These are phyloP conservation scores for Zymoseptoria tritici DNA, from an alignment of 2,329 filamentous ascomycete species.

Conservation along the genomic window DNA sequence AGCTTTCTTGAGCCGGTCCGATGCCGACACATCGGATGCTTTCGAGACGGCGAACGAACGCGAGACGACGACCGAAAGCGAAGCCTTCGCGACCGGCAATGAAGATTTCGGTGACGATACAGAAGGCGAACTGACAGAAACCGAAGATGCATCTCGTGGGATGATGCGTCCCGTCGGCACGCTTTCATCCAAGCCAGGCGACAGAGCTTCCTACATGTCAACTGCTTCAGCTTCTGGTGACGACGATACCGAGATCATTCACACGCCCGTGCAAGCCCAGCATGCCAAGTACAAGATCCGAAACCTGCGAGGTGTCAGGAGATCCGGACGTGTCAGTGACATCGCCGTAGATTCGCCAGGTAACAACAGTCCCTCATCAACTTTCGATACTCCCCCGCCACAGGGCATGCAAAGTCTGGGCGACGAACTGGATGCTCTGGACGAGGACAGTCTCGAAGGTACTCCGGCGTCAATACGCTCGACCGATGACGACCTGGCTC, in stretches of 20 bases:
- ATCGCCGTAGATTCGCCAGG: conserved; percentile 18
- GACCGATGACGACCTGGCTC: conserved; percentile 7
- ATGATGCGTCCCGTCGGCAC: conserved; percentile 10
- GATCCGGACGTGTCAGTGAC: conserved; percentile 46
- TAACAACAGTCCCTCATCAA: conserved; percentile 21
- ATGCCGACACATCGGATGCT: conserved; percentile 54
- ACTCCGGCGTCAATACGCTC: conserved; percentile 24
- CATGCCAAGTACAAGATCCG: conserved; percentile 65
- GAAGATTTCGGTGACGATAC: conserved; percentile 65
- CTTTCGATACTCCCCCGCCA: conserved; percentile 34
- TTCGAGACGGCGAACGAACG: conserved; percentile 74
- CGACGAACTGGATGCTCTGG: conserved; percentile 76
- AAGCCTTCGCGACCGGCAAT: conserved; percentile 89
- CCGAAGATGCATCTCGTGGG: conserved; percentile 49
- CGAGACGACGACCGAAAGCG: conserved; percentile 62
- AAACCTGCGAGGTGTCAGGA: conserved; percentile 51
- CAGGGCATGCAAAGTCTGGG: conserved; percentile 69
- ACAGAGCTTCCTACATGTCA: conserved; percentile 68
- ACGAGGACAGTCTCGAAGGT: conserved; percentile 53
- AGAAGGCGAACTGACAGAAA: conserved; percentile 72
- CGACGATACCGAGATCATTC: conserved; percentile 47
- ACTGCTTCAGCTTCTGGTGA: conserved; percentile 81
- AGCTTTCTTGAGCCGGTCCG: conserved; percentile 52
- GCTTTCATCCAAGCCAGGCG: conserved; percentile 41
- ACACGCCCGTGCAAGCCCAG: conserved; percentile 59